Evolutionary conservation across 202 grass and related monocot genomes (phyloP).

Genomic region (Carex arenaria): DNA sequence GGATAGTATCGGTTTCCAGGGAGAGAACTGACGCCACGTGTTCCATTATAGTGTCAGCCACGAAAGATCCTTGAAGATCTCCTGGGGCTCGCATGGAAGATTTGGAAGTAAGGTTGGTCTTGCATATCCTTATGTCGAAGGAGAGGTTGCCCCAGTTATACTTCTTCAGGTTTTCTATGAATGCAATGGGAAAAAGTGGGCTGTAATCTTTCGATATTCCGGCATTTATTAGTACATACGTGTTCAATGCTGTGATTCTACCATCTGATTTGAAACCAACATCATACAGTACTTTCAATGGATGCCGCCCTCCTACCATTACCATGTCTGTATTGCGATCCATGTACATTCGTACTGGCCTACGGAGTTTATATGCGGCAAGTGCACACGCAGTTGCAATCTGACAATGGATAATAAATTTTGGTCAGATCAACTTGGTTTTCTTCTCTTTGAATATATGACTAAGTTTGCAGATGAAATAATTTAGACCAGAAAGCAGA

Average conservation of each 20-base stretch:
- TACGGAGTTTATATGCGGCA: conserved; percentile 51
- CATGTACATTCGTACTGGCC: conserved; percentile 66
- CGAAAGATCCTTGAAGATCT: conserved; percentile 63
- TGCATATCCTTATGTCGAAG: conserved; percentile 67
- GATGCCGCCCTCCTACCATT: conserved; percentile 62
- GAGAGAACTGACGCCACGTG: conserved; percentile 57
- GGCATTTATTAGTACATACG: conserved; percentile 51
- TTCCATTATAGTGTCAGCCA: conserved; percentile 75
- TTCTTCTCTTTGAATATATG: background rate
- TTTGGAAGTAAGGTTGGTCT: conserved; percentile 67
- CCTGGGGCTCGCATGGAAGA: conserved; percentile 80
- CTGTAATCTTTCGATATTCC: conserved; percentile 69
- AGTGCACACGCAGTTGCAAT: conserved; percentile 65
- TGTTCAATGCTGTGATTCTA: conserved; percentile 64
- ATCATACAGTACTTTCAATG: conserved; percentile 56
- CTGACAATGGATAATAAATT: conserved; percentile 28
- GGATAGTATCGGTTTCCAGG: conserved; percentile 35
- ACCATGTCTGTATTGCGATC: conserved; percentile 74
- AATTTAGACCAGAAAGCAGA: background rate
- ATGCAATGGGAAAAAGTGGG: conserved; percentile 18
- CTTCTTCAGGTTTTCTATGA: conserved; percentile 57
- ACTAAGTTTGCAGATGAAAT: background rate
- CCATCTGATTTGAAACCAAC: conserved; percentile 81
- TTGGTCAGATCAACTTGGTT: background rate
- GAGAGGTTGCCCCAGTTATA: conserved; percentile 84